Evolutionary conservation across 352 stramenopile genomes (phyloP).

Genomic region (Salisapilia sapeloensis): DNA sequence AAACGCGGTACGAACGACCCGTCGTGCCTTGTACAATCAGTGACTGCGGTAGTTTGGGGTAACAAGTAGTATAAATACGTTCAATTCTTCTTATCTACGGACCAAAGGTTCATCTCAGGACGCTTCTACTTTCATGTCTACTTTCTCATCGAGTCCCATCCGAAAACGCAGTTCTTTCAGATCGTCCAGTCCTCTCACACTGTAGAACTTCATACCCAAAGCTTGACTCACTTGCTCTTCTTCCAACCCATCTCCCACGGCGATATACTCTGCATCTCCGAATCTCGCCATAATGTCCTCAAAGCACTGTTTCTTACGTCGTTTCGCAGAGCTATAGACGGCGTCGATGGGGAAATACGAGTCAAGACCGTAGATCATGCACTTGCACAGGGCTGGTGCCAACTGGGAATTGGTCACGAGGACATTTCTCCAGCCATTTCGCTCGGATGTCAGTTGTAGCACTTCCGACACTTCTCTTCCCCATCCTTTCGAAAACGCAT

Average conservation of each 20-base stretch:
- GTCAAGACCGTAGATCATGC: constrained; percentile 66
- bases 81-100: constrained; percentile 4
- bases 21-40: constrained; percentile 43
- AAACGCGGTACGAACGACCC: constrained; percentile 36
- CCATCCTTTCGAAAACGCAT: constrained; percentile 56
- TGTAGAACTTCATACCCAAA: constrained; percentile 56
- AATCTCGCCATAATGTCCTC: constrained; percentile 53
- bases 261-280: constrained; percentile 40
- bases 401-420: constrained; percentile 74
- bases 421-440: constrained; percentile 15
- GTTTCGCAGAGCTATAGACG: constrained; percentile 60
- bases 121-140: background rate
- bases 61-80: constrained; percentile 2
- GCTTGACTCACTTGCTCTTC: constrained; percentile 56
- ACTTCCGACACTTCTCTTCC: constrained; percentile 38
- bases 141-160: constrained; percentile 14
- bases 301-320: constrained; percentile 67
- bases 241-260: constrained; percentile 57
- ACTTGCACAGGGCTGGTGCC: constrained; percentile 67
- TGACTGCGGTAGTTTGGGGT: constrained; percentile 40
- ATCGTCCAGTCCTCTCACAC: constrained; percentile 47
- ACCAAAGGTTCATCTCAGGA: background rate
- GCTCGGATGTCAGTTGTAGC: constrained; percentile 21
- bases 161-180: constrained; percentile 41
- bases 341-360: constrained; percentile 53